A percentile compares a stretch with the other conserved stretches of the same genome.
These are phyloP conservation scores for Cordyceps javanica DNA, from an alignment of 2,329 filamentous ascomycete genomes.

Conservation along the genomic window DNA sequence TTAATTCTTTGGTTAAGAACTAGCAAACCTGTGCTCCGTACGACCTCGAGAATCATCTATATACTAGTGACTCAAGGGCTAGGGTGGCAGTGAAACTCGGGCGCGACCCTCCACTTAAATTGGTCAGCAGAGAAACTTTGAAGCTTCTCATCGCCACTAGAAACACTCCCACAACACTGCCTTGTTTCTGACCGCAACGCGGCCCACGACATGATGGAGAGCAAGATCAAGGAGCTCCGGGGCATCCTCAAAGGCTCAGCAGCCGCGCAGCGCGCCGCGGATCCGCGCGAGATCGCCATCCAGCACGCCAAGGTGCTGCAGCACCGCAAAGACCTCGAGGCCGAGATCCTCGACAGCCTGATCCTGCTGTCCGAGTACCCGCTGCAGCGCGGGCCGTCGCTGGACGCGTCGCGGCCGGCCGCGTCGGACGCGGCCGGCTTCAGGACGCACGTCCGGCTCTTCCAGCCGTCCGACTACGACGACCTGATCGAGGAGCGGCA, in stretches of 20 bases:
- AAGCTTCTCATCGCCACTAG: conserved; percentile 2
- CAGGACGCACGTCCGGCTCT: conserved; percentile 59
- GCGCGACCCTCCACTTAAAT: conserved; percentile 9
- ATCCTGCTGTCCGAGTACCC: conserved; percentile 63
- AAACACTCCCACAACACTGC: background rate
- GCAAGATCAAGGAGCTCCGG: conserved; percentile 35
- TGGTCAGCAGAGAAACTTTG: background rate
- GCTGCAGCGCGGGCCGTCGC: conserved; percentile 23
- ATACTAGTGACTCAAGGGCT: too few relatives aligned
- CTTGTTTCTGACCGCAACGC: background rate
- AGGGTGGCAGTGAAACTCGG: background rate
- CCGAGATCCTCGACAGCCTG: conserved; percentile 64
- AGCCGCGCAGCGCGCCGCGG: conserved; percentile 22
- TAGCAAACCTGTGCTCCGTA: too few relatives aligned
- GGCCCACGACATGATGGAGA: background rate
- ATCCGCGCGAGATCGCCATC: conserved; percentile 60
- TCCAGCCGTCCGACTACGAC: conserved; percentile 86
- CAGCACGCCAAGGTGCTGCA: conserved; percentile 80
- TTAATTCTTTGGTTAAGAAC: too few relatives aligned
- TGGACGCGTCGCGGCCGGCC: conserved; percentile 43
- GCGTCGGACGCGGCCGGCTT: conserved; percentile 59
- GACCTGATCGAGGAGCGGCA: conserved; percentile 85
- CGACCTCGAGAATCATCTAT: too few relatives aligned
- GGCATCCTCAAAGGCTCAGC: conserved; percentile 54
- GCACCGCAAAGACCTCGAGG: conserved; percentile 71